These are phyloP conservation scores for Glycine tomentella DNA, from an alignment of 306 rosid genomes.

Conservation along the genomic window DNA sequence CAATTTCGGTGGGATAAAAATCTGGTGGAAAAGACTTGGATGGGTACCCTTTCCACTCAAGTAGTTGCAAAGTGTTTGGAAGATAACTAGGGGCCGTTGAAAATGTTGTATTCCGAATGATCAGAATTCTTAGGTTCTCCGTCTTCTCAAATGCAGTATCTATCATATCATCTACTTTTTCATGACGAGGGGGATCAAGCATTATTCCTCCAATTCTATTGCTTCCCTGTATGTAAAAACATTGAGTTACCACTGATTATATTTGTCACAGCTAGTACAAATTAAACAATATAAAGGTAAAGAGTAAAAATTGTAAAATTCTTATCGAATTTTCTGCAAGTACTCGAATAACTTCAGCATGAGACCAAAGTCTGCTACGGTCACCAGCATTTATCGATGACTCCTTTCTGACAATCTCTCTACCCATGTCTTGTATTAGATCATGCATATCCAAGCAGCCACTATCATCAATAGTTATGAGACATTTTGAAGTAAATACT, in stretches of 20 bases:
- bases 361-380: constrained; percentile 29
- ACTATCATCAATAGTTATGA: constrained; percentile 13
- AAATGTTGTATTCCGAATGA: constrained; percentile 17
- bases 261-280: background rate
- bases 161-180: background rate
- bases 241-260: background rate
- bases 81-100: background rate
- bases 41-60: constrained; percentile 39
- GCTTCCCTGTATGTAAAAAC: constrained; percentile 23
- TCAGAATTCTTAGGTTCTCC: constrained; percentile 35
- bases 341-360: constrained; percentile 26
- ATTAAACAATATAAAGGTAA: background rate
- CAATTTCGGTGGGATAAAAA: constrained; percentile 5
- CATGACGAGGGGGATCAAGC: constrained; percentile 34
- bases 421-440: constrained; percentile 39
- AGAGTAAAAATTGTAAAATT: background rate
- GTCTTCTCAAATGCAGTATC: background rate
- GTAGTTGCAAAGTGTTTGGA: constrained; percentile 26
- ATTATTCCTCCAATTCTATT: constrained; percentile 30
- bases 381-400: constrained; percentile 7
- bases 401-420: constrained; percentile 32
- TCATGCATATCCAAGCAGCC: constrained; percentile 36
- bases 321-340: constrained; percentile 6
- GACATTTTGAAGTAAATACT: constrained; percentile 16
- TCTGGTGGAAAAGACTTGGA: background rate